Percentiles rank a stretch among this genome's conserved stretches.
Conservation (phyloP, 163 green algal species). For the Chloromonas sp. region DNA sequence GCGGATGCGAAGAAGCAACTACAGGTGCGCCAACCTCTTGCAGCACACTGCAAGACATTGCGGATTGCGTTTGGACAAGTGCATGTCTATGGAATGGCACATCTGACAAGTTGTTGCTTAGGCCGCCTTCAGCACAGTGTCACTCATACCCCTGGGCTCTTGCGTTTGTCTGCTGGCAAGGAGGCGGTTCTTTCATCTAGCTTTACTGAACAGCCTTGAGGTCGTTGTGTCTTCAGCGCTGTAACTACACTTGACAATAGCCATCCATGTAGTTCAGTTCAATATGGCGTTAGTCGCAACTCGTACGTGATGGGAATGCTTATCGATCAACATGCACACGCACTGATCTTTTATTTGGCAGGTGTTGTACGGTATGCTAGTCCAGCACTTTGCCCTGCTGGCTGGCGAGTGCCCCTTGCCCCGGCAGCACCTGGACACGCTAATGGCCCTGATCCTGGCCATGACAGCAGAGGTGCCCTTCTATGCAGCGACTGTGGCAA, state of each 20-base stretch:
- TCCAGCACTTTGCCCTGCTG: constrained; percentile 83
- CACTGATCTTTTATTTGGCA: constrained; percentile 14
- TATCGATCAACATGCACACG: background rate
- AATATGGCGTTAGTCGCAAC: no score
- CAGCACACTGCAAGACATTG: background rate
- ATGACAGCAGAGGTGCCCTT: constrained; percentile 81
- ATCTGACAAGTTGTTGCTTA: background rate
- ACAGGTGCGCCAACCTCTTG: constrained; percentile 46
- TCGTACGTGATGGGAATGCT: no score
- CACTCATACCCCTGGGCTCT: background rate
- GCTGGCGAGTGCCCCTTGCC: constrained; percentile 49
- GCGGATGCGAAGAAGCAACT: constrained; percentile 70
- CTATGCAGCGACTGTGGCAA: constrained; percentile 80
- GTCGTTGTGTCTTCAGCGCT: no score
- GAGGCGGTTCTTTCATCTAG: background rate
- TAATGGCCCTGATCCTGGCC: constrained; percentile 58
- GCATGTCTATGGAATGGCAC: background rate
- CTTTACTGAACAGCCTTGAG: background rate
- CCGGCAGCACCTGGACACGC: constrained; percentile 58
- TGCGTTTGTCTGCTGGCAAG: background rate
- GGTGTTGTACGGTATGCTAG: constrained; percentile 65
- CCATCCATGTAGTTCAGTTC: no score
- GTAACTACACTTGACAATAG: no score
- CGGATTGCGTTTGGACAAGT: background rate
- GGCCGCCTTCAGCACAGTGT: background rate